phyloP scores from a whole-genome alignment of 176 grass and related monocot genomes.

The Juncus effusus region DNA sequence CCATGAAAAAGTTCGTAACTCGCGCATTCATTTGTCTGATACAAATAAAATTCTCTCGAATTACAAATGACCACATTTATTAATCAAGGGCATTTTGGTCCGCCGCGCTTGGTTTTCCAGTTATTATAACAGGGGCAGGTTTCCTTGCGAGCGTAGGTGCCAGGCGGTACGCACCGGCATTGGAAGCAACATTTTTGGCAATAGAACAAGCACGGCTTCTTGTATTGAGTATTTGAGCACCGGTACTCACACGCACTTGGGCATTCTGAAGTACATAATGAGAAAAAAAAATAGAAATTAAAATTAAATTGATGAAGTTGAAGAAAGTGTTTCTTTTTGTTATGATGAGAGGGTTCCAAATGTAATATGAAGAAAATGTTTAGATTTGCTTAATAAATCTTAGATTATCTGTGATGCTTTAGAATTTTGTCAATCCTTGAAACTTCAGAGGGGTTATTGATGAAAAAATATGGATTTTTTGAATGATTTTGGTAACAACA shows the following conservation, averaged over 20 bases:
- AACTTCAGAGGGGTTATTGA: too few species aligned
- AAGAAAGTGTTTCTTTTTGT: not conserved
- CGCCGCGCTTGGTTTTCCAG: constrained; percentile 50
- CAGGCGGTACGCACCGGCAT: constrained; percentile 39
- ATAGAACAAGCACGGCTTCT: constrained; percentile 40
- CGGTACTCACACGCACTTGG: constrained; percentile 4
- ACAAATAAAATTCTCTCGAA: too few species aligned
- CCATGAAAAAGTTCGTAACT: too few species aligned
- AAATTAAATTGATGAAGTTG: not conserved
- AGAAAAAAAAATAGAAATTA: not conserved
- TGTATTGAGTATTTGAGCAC: constrained; percentile 39
- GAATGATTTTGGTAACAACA: too few species aligned
- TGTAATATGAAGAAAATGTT: too few species aligned
- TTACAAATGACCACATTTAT: too few species aligned
- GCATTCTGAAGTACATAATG: constrained; percentile 15
- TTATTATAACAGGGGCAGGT: constrained; percentile 43
- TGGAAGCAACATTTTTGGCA: constrained; percentile 47
- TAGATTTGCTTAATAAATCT: not conserved
- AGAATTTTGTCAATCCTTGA: too few species aligned
- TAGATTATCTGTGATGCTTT: not conserved
- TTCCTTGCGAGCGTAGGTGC: constrained; percentile 29
- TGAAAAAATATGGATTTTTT: too few species aligned
- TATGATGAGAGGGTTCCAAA: too few species aligned
- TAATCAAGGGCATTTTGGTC: constrained; percentile 38
- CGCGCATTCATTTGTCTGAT: too few species aligned